Evolutionary conservation across 2,329 filamentous ascomycete species (phyloP).

Genomic region (Aspergillus jensenii): DNA sequence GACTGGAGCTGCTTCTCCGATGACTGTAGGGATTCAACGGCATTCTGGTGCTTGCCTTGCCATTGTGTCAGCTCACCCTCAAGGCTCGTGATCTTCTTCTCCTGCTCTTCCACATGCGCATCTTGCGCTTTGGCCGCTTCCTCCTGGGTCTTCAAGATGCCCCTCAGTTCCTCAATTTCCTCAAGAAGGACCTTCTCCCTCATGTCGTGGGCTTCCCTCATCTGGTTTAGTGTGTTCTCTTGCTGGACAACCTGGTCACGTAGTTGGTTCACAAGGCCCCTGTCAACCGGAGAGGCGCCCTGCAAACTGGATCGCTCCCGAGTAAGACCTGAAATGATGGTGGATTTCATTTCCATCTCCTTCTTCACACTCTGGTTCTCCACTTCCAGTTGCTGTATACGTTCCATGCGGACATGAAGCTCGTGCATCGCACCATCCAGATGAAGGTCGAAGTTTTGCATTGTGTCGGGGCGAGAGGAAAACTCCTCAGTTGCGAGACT

Average conservation of each 20-base stretch:
- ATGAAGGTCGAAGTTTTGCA: constrained; percentile 91
- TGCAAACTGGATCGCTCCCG: constrained; percentile 90
- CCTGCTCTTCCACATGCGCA: constrained; percentile 44
- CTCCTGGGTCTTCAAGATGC: constrained; percentile 48
- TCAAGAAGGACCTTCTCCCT: constrained; percentile 73
- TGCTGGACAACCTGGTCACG: constrained; percentile 85
- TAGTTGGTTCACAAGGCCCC: constrained; percentile 83
- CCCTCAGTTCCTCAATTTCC: constrained; percentile 69
- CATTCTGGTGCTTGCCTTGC: constrained; percentile 72
- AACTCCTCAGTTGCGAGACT: constrained; percentile 88
- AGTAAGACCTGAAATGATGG: constrained; percentile 90
- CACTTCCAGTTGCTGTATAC: constrained; percentile 84
- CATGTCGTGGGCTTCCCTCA: constrained; percentile 70
- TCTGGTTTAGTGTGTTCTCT: constrained; percentile 72
- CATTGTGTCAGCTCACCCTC: constrained; percentile 71
- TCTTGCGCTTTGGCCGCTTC: constrained; percentile 35
- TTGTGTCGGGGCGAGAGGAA: constrained; percentile 74
- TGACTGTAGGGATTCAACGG: constrained; percentile 67
- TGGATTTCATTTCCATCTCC: constrained; percentile 96
- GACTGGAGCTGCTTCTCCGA: constrained; percentile 71
- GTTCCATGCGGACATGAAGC: constrained; percentile 79
- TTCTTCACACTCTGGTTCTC: constrained; percentile 82
- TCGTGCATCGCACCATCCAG: constrained; percentile 92
- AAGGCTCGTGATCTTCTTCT: constrained; percentile 63
- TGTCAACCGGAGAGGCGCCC: constrained; percentile 75